Percentiles rank a stretch among this genome's conserved stretches.
These are phyloP conservation scores for Penicillium arizonense DNA, from an alignment of 495 filamentous ascomycete species.

Conservation along the genomic window DNA sequence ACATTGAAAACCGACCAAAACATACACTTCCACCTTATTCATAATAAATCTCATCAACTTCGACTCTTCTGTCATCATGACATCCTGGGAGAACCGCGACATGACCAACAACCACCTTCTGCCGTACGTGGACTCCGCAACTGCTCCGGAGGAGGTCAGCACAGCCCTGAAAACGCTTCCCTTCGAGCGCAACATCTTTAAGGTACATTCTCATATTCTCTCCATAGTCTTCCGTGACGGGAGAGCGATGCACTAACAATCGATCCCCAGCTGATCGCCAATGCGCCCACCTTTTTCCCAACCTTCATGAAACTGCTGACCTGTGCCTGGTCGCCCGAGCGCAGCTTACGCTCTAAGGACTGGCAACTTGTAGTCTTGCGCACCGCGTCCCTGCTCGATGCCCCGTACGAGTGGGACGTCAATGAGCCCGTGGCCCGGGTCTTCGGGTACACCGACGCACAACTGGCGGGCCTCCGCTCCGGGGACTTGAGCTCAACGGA, in stretches of 20 bases:
- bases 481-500: slow-evolving; percentile 1
- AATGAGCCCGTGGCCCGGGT: slow-evolving; percentile 1
- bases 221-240: too few relatives aligned
- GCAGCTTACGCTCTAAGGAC: neutral
- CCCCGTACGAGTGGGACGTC: slow-evolving; percentile 3
- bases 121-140: neutral
- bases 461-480: neutral
- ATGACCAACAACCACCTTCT: neutral
- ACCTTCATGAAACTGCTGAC: too few relatives aligned
- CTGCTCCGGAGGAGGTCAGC: neutral
- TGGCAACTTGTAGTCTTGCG: slow-evolving; percentile 4
- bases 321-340: neutral
- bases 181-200: neutral
- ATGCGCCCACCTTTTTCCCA: too few relatives aligned
- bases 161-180: neutral
- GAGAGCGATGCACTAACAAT: too few relatives aligned
- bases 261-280: too few relatives aligned
- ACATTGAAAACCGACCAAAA: neutral
- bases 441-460: neutral
- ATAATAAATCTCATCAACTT: too few relatives aligned
- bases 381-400: neutral
- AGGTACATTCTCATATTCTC: too few relatives aligned
- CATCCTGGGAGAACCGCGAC: neutral
- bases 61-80: neutral
- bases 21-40: too few relatives aligned